A percentile compares a stretch with the other conserved stretches of the same genome.
Conservation (phyloP, 2,329 filamentous ascomycete genomes). For the Arachnomyces sp. region DNA sequence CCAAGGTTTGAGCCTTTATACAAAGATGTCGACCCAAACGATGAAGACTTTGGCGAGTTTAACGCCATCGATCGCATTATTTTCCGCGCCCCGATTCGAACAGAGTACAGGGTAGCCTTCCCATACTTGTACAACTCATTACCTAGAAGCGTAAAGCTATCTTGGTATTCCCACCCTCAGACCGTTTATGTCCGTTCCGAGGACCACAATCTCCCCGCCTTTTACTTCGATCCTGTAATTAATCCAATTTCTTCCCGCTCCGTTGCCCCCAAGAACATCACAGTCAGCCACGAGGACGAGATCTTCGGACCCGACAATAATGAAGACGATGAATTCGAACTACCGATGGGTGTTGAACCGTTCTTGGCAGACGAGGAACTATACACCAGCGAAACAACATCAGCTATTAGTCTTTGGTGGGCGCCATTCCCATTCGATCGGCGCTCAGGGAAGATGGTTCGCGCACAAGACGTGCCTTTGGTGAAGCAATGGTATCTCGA, state of each 20-base stretch:
- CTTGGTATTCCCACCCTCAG: slow-evolving; percentile 91
- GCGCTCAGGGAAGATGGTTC: slow-evolving; percentile 88
- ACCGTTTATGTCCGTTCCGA: slow-evolving; percentile 83
- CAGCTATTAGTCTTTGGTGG: slow-evolving; percentile 95
- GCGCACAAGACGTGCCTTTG: slow-evolving; percentile 90
- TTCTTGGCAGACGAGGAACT: slow-evolving; percentile 86
- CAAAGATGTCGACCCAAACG: slow-evolving; percentile 97
- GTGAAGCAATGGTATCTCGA: slow-evolving; percentile 99
- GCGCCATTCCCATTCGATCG: slow-evolving; percentile 93
- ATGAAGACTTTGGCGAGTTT: slow-evolving; percentile 98
- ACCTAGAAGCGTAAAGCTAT: slow-evolving; percentile 83
- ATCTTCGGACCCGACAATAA: slow-evolving; percentile 77
- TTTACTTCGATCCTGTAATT: slow-evolving; percentile 96
- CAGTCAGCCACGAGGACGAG: slow-evolving; percentile 83
- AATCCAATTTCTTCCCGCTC: slow-evolving; percentile 95
- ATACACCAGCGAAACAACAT: slow-evolving; percentile 78
- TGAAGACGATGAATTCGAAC: slow-evolving; percentile 75
- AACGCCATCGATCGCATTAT: slow-evolving; percentile 99
- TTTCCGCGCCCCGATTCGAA: slow-evolving; percentile 88
- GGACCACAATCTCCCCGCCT: slow-evolving; percentile 81
- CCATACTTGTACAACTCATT: slow-evolving; percentile 95
- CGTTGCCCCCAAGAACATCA: slow-evolving; percentile 89
- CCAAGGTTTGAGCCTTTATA: slow-evolving; percentile 94
- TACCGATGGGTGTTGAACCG: slow-evolving; percentile 71
- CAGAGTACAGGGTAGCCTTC: slow-evolving; percentile 89